Evolutionary conservation across 495 filamentous ascomycete species (phyloP).

Genomic region (Neurospora sp.): DNA sequence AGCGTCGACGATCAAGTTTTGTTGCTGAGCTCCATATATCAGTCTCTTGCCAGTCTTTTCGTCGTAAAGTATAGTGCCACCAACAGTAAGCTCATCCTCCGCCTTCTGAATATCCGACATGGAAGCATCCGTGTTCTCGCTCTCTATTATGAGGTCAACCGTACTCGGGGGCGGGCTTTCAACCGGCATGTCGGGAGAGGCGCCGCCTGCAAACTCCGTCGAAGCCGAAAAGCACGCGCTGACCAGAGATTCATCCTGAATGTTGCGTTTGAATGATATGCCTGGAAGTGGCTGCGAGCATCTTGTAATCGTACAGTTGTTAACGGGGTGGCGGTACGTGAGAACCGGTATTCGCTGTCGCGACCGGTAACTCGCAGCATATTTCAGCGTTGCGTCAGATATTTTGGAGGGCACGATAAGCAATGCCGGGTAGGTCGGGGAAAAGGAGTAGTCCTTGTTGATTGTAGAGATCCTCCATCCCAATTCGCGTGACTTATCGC

Average conservation of each 20-base stretch:
- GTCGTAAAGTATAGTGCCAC: slow-evolving; percentile 33
- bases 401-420: slow-evolving; percentile 78
- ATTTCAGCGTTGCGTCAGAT: slow-evolving; percentile 93
- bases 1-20: slow-evolving; percentile 94
- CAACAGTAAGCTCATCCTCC: slow-evolving; percentile 60
- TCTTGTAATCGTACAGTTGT: slow-evolving; percentile 92
- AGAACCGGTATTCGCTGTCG: slow-evolving; percentile 77
- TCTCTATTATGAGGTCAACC: slow-evolving; percentile 35
- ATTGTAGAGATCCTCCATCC: slow-evolving; percentile 89
- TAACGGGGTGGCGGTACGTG: slow-evolving; percentile 89
- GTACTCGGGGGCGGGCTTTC: slow-evolving; percentile 51
- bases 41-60: slow-evolving; percentile 38
- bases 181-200: slow-evolving; percentile 13
- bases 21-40: slow-evolving; percentile 87
- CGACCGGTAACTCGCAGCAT: slow-evolving; percentile 83
- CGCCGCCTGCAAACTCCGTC: slow-evolving; percentile 23
- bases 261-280: slow-evolving; percentile 76
- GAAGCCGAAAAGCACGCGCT: slow-evolving; percentile 86
- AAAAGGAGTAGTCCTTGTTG: slow-evolving; percentile 81
- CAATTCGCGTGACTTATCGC: slow-evolving; percentile 57
- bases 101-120: slow-evolving; percentile 52
- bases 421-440: slow-evolving; percentile 85
- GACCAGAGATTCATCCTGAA: slow-evolving; percentile 91
- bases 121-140: slow-evolving; percentile 25
- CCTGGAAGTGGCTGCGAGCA: slow-evolving; percentile 91